Base-by-base conservation (phyloP, 345 rosid species). In the Salix viminalis region DNA sequence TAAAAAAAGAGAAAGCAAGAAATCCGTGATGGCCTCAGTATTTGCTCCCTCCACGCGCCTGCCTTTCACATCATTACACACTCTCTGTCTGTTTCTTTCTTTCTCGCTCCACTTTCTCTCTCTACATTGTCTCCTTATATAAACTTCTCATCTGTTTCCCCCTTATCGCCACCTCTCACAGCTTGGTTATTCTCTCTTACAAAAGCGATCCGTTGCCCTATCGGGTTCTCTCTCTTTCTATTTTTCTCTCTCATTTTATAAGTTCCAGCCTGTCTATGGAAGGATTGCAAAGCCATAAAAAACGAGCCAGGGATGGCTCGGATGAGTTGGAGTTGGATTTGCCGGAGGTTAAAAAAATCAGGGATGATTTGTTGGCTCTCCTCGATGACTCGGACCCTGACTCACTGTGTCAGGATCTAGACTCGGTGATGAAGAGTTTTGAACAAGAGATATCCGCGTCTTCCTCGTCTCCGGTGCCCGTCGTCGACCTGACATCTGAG, bases 21-120 rank as follows among this genome's bases (percentile, higher is more conserved):
- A 75, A 79, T 83, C 87, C 91, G 88, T 87, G 92, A 86, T 81
- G 85, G 74, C 74, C 86, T 36, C 68, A 61, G 81, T 67, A 68
- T 79, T 83, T 78, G 42, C 39, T 16, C 56, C 23, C 37, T n/a
- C 77, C 77, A 81, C 89, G 89, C 93, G 92, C 90, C 77, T 44
- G 82, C 83, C 42, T 26, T 80, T 74, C 54, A 36, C 82, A 72
- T 83, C 75, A 48, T 28, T 18, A 0, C 68, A 46, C 85, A 67
- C 87, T 10, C 52, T 50, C 66, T 42, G 46, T 42, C 46, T 42
- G 14, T 42, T 42, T 42, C 46, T 42, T 42, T 42, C 46, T 11
- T 0, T 50, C 58, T 70, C 80, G 61, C 74, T 65, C 34, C 82
- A 48, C 73, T 71, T 28, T 81, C 61, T 80, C 73, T 73, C 82